phyloP scores from a whole-genome alignment of 441 rosid genomes.

The Corymbia citriodora region DNA sequence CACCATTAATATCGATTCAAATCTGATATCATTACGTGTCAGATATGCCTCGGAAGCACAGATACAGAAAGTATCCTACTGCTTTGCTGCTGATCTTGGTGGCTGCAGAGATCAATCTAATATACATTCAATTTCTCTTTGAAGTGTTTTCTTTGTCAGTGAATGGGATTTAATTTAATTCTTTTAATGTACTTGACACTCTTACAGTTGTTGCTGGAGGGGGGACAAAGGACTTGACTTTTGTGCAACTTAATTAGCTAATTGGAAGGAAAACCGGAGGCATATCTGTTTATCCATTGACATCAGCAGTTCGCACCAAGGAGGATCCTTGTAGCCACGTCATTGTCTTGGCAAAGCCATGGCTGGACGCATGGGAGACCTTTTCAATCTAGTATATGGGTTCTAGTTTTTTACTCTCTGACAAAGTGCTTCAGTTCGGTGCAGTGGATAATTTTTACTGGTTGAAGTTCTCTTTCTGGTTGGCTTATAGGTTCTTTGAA shows the following conservation, averaged over 20 bases:
- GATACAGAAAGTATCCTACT: not conserved
- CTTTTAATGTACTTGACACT: not conserved
- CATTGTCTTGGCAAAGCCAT: conserved; percentile 63
- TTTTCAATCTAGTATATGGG: conserved; percentile 63
- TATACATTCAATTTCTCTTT: not conserved
- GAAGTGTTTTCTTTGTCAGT: not conserved
- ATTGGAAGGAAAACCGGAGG: not conserved
- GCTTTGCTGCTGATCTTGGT: not conserved
- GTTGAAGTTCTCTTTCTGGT: not conserved
- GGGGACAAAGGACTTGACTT: not conserved
- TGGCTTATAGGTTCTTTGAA: not conserved
- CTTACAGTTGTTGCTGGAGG: not conserved
- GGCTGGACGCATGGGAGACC: conserved; percentile 84
- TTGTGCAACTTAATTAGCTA: not conserved
- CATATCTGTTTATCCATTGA: conserved; percentile 7
- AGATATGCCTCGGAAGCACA: not conserved
- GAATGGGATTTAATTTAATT: not conserved
- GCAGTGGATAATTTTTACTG: not conserved
- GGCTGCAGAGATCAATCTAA: not conserved
- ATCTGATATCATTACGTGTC: not conserved
- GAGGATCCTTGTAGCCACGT: not conserved
- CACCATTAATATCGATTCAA: too few relatives aligned
- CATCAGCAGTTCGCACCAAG: conserved; percentile 45
- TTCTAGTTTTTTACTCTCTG: not conserved
- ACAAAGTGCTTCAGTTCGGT: not conserved